Conservation (phyloP, 371 early-diverging fungal species). For the Mucor velutinosus region DNA sequence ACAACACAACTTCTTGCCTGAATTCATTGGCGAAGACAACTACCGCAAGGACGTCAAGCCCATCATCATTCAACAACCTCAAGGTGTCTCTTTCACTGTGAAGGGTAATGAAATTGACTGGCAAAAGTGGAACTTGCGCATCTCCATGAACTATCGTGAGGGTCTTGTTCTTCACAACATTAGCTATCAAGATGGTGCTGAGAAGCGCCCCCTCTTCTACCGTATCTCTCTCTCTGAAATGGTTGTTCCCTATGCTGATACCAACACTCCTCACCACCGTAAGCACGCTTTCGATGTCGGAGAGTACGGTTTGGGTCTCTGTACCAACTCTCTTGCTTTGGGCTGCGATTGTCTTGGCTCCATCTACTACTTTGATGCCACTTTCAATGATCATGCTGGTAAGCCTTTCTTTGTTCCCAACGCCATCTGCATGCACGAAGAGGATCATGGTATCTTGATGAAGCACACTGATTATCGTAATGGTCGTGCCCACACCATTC, state of each 20-base stretch:
- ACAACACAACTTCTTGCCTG: constrained; percentile 55
- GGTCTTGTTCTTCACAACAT: constrained; percentile 59
- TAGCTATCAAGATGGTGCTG: constrained; percentile 50
- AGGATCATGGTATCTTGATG: constrained; percentile 54
- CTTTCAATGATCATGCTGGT: constrained; percentile 51
- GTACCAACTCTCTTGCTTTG: constrained; percentile 50
- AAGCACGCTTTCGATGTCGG: constrained; percentile 62
- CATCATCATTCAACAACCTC: constrained; percentile 55
- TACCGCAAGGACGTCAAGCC: constrained; percentile 56
- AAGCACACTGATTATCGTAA: constrained; percentile 62
- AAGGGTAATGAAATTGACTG: constrained; percentile 55
- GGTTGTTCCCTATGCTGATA: constrained; percentile 64
- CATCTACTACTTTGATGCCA: constrained; percentile 59
- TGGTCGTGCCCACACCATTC: constrained; percentile 50
- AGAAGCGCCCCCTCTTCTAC: constrained; percentile 50
- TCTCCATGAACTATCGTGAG: constrained; percentile 61
- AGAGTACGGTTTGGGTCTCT: constrained; percentile 56
- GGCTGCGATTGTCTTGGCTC: constrained; percentile 62
- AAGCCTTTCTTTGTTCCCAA: constrained; percentile 53
- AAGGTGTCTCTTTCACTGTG: constrained; percentile 56
- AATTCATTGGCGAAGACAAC: constrained; percentile 51
- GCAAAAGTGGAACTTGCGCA: constrained; percentile 63
- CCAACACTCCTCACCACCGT: constrained; percentile 42
- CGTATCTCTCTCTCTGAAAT: constrained; percentile 56
- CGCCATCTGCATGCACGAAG: constrained; percentile 59